Evolutionary conservation across 2,329 filamentous ascomycete genomes (phyloP).

Genomic region (Hymenoscyphus linearis): DNA sequence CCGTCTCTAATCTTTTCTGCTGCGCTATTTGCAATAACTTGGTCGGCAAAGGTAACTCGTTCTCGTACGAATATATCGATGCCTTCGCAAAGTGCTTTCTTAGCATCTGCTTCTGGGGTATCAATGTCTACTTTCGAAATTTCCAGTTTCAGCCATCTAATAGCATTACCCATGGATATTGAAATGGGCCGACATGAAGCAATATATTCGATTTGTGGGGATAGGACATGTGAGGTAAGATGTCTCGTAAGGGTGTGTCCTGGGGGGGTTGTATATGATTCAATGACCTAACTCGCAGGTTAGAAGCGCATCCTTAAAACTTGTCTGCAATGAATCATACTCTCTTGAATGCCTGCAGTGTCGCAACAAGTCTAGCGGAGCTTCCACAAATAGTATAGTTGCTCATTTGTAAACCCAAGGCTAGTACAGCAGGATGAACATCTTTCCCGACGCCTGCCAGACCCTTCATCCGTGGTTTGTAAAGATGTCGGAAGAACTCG

Average conservation of each 20-base stretch:
- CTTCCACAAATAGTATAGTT: slow-evolving; percentile 81
- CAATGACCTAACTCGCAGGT: slow-evolving; percentile 61
- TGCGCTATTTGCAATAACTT: slow-evolving; percentile 75
- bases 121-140: slow-evolving; percentile 89
- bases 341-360: slow-evolving; percentile 82
- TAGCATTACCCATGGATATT: slow-evolving; percentile 95
- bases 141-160: slow-evolving; percentile 87
- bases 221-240: slow-evolving; percentile 84
- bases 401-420: slow-evolving; percentile 81
- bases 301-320: not conserved
- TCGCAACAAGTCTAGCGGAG: slow-evolving; percentile 81
- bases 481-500: slow-evolving; percentile 77
- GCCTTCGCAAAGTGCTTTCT: slow-evolving; percentile 67
- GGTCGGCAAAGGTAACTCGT: slow-evolving; percentile 79
- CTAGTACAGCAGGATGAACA: slow-evolving; percentile 80
- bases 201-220: slow-evolving; percentile 92
- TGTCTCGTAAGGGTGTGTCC: slow-evolving; percentile 83
- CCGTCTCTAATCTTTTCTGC: slow-evolving; percentile 70
- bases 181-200: slow-evolving; percentile 92
- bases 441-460: slow-evolving; percentile 59
- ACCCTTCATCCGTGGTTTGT: slow-evolving; percentile 63
- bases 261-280: slow-evolving; percentile 84
- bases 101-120: slow-evolving; percentile 74
- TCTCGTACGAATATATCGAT: slow-evolving; percentile 91
- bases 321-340: slow-evolving; percentile 40